These are phyloP conservation scores for Ceratonia siliqua DNA, from an alignment of 306 rosid genomes.

Conservation along the genomic window DNA sequence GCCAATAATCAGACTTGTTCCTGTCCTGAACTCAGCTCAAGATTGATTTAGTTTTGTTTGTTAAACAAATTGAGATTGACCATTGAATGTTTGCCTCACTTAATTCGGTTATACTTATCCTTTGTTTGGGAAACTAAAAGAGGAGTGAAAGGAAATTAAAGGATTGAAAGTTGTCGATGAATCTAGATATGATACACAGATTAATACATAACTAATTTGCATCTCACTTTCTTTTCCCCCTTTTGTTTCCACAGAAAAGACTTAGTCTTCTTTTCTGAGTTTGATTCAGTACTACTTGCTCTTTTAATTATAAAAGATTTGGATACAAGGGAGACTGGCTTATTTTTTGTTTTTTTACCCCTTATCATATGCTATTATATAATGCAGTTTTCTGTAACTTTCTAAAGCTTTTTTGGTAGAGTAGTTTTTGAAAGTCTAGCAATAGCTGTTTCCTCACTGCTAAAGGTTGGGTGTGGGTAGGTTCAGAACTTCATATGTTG, in stretches of 20 bases:
- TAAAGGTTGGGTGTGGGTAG: constrained; percentile 1
- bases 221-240: too few species aligned
- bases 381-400: background rate
- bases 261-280: background rate
- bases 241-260: too few species aligned
- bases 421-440: background rate
- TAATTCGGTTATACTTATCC: background rate
- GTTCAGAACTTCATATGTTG: constrained; percentile 8
- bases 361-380: background rate
- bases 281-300: background rate
- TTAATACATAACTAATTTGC: too few species aligned
- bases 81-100: background rate
- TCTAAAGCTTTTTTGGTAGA: background rate
- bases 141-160: too few species aligned
- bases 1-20: background rate
- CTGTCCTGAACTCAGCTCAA: background rate
- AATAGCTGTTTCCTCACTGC: background rate
- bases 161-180: too few species aligned
- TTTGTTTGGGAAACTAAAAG: too few species aligned
- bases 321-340: background rate
- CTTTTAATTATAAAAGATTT: background rate
- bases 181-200: too few species aligned
- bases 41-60: background rate
- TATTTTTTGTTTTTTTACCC: background rate
- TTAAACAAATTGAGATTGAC: background rate